Evolutionary conservation across 176 grass and related monocot species (phyloP), one percentile per base, ranked within the genome.

Genomic region (Miscanthus lutarioriparius): DNA sequence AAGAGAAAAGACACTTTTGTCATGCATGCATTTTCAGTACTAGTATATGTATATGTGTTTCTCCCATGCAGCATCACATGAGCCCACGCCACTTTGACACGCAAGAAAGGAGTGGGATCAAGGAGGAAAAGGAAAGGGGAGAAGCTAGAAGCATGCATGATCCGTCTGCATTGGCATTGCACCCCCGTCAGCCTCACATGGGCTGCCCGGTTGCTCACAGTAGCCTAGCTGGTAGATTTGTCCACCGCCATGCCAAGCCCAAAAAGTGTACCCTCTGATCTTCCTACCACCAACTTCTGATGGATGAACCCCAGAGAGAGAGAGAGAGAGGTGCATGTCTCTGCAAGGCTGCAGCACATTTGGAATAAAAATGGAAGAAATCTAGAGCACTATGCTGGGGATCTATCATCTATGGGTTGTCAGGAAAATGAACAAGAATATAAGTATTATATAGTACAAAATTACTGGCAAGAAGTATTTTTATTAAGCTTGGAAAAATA

Each of bases 1-100:
- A 86, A 83, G 67, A 40, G 16, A 69, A 88, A 86, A 83, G 67
- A 41, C 12, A 44, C 86, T 73, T 88, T 77, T 88, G 62, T 35
- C 51, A 20, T 53, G 17, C 32, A 14, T 88, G 66, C 80, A 88
- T 79, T 83, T 66, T 79, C 81, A 72, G 56, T 7, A 22, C 4
- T 14, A 16, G 44, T 47, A 15, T 17, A 4, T 0, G 0, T 5
- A 19, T 17, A n/a, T 38, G 6, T 30, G 63, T 88, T 83, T 72
- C 66, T 33, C 66, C 74, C 80, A 83, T 78, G 65, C 74, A 72
- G 14, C 40, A 11, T 78, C 86, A 72, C 80, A 83, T 66, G 66
- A 88, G 67, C 54, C 32, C 86, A 43, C 49, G 74, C 14, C 80
- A 79, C 86, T 78, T 88, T 79, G 80, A 54, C 54, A 83, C 40